Base-by-base conservation (phyloP, 73 alveolate genomes). In the Paramecium pentaurelia region DNA sequence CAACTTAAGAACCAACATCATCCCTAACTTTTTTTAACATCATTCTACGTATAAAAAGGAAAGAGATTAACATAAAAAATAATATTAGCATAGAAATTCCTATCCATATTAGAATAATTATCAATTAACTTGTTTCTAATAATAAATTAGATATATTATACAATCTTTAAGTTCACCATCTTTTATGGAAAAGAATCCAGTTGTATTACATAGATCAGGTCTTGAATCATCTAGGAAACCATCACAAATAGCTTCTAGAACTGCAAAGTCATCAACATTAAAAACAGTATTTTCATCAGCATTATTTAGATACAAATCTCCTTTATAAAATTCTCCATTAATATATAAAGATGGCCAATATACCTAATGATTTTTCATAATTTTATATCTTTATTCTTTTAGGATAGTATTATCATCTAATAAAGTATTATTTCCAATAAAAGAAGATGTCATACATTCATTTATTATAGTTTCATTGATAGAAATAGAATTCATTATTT, bases 211-310 rank as follows among this genome's bases (percentile, higher is more conserved):
- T 11, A 92, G n/a, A 9, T 14, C 9, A 18, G 94, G 93, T 47
- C 86, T 58, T 5, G 16, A 20, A 38, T 14, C 8, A 54, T 30
- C 80, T 0, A 28, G 6, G 32, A 71, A 92, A 12, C 86, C 95
- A 58, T 93, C 95, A 59, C 95, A 92, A 12, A 92, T 58, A 8
- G 93, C 95, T 86, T 59, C 92, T 1, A 92, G 20, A 34, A 92
- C 91, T 22, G 95, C 95, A 86, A 49, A 54, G 11, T 71, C 25
- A 37, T 92, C 95, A 20, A 45, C 58, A 28, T 22, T 44, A 18
- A 45, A 80, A 14, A 32, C 18, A 11, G 42, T 20, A 14, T n/a
- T 64, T 80, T 80, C 75, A 20, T 22, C 9, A 20, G 27, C 36
- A 80, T 80, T 20, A 10, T 45, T 42, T 2, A 80, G 25, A 80